Base-by-base conservation (phyloP, 345 rosid genomes). In the Zanthoxylum bungeanum region DNA sequence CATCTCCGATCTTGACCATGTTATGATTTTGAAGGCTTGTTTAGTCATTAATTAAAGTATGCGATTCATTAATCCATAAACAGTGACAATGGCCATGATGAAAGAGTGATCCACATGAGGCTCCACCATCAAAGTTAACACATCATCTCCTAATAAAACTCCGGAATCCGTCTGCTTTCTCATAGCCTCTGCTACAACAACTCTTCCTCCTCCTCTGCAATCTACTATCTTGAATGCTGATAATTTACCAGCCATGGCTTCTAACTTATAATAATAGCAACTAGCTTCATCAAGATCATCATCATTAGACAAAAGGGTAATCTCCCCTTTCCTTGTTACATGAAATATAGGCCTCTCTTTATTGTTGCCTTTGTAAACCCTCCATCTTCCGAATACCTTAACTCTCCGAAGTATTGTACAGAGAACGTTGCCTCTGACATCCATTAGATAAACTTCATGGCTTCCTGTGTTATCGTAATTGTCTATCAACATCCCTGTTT, bases 401-500 rank as follows among this genome's bases (percentile, higher is more conserved):
- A 79, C 86, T 86, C 64, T 85, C 68, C 67, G 80, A 9, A 80
- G 83, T 5, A 88, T 80, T 17, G 87, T 88, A 73, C 83, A 86
- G 56, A 88, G 74, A 76, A 85, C 83, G 46, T 33, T 85, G 58
- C 93, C 93, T 4, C 71, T 37, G 34, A 85, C 84, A 85, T 88
- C 89, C 93, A 88, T 88, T 70, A 88, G 76, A 46, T 81, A n/a
- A n/a, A n/a, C n/a, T n/a, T n/a, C n/a, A n/a, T n/a, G n/a, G n/a
- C n/a, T n/a, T n/a, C n/a, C n/a, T n/a, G n/a, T n/a, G n/a, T n/a
- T n/a, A n/a, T n/a, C n/a, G n/a, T n/a, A n/a, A n/a, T n/a, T n/a
- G n/a, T n/a, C n/a, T n/a, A n/a, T n/a, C 82, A 22, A 88, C 79
- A 1, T 81, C 86, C 0, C 93, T 89, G 10, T 72, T 80, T 56